Evolutionary conservation across 2,329 filamentous ascomycete genomes (phyloP), one percentile per base, ranked within the genome.

Genomic region (Plenodomus lindquistii): DNA sequence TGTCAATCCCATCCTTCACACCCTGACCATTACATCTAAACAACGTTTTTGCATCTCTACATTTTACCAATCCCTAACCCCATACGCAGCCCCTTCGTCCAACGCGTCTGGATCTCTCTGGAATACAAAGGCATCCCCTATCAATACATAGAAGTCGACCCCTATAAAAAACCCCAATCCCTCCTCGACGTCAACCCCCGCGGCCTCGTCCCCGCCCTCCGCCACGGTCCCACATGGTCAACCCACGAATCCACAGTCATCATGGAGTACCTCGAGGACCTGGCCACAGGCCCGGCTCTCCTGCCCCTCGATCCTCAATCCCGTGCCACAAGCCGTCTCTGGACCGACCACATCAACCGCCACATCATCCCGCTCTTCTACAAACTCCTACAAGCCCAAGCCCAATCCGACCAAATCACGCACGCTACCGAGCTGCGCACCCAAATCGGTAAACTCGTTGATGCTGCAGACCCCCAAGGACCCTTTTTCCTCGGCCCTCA

Each of bases 201-300:
- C 44, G 88, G 88, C 1, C 77, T 89, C 7, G 87, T 95, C 2
- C 91, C 91, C 7, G 88, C 86, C 8, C 79, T 96, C 48, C 80
- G 85, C 34, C 87, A 94, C 69, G 88, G 86, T 10, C 70, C 68
- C 46, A 84, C 89, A 53, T 96, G 89, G 89, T 85, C 86, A 0
- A 91, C 87, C 62, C 86, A 91, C 63, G 91, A 95, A 67, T 93
- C 88, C 61, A 84, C 83, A 1, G 86, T 95, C 2, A 81, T 96
- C 60, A 80, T 96, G 69, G 91, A 96, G 86, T 95, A 95, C 84
- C 80, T 94, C 29, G 91, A 95, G 64, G 91, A 96, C 61, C 73
- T 90, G 21, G 77, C 83, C 24, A 70, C 78, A 20, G 82, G 83
- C 1, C 75, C 79, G 4, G 72, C 83, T 6, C 75, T 95, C 7